phyloP scores from a whole-genome alignment of 306 rosid species.

The Pueraria montana region DNA sequence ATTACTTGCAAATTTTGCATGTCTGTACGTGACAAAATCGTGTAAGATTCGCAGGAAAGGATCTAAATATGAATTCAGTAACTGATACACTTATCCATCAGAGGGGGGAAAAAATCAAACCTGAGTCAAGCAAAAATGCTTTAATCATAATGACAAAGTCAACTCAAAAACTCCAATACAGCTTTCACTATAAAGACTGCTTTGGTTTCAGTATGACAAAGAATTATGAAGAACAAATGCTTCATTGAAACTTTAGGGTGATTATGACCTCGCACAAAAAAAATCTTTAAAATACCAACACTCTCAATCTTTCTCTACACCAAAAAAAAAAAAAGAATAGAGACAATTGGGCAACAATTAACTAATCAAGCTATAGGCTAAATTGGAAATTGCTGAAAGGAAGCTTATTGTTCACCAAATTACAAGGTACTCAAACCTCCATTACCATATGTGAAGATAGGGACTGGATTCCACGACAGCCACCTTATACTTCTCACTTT shows the following conservation, averaged over 20 bases:
- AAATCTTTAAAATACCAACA: constrained; percentile 65
- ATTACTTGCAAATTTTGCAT: background rate
- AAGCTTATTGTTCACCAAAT: constrained; percentile 77
- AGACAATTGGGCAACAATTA: constrained; percentile 66
- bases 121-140: constrained; percentile 35
- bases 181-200: constrained; percentile 39
- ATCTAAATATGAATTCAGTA: constrained; percentile 22
- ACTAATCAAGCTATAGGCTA: constrained; percentile 60
- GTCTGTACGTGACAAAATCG: background rate
- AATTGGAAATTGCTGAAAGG: constrained; percentile 59
- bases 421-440: constrained; percentile 69
- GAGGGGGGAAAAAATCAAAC: constrained; percentile 14
- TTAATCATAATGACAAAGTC: constrained; percentile 27
- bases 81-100: background rate
- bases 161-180: constrained; percentile 43
- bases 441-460: constrained; percentile 64
- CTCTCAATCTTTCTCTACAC: constrained; percentile 68
- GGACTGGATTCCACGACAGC: constrained; percentile 71
- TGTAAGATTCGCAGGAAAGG: background rate
- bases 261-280: constrained; percentile 54
- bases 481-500: constrained; percentile 69
- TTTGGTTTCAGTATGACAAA: constrained; percentile 46
- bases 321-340: constrained; percentile 55
- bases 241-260: constrained; percentile 42
- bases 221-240: constrained; percentile 48